Percentiles rank a stretch among this genome's conserved stretches.
These are phyloP conservation scores for Melaleuca quinquenervia DNA, from an alignment of 345 rosid genomes.

Conservation along the genomic window DNA sequence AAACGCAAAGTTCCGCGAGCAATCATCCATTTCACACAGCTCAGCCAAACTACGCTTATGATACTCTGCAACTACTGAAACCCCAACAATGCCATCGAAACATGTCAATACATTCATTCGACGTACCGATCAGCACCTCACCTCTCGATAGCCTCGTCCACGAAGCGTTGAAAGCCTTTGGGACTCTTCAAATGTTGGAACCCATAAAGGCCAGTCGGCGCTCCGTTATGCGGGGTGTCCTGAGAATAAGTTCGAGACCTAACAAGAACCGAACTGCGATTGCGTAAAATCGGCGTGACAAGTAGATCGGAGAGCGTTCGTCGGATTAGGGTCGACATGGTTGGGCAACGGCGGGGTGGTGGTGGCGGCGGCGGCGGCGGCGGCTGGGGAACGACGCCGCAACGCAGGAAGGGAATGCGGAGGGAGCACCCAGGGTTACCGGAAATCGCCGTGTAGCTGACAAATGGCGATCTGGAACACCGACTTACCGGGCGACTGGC, in stretches of 20 bases:
- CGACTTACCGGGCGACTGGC: background rate
- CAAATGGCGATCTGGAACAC: background rate
- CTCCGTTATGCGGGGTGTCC: background rate
- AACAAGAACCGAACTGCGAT: background rate
- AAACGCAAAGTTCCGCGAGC: background rate
- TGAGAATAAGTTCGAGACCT: background rate
- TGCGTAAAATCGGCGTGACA: background rate
- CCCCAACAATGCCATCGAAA: background rate
- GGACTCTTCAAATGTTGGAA: conserved; percentile 57
- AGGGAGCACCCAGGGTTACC: background rate
- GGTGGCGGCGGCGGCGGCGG: background rate
- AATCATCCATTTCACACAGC: background rate
- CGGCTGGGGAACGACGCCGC: background rate
- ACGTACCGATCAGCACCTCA: background rate
- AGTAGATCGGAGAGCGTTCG: background rate
- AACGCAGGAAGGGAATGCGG: background rate
- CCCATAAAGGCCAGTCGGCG: conserved; percentile 70
- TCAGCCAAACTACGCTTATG: background rate
- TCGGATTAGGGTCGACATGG: background rate
- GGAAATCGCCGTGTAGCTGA: background rate
- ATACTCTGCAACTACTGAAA: background rate
- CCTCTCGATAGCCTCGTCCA: conserved; percentile 89
- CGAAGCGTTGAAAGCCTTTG: conserved; percentile 79
- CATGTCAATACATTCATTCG: background rate
- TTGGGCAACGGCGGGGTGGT: background rate